Percentiles rank a stretch among this genome's conserved stretches.
Conservation (phyloP, 768 basidiomycete species). For the Kwoniella botswanensis region DNA sequence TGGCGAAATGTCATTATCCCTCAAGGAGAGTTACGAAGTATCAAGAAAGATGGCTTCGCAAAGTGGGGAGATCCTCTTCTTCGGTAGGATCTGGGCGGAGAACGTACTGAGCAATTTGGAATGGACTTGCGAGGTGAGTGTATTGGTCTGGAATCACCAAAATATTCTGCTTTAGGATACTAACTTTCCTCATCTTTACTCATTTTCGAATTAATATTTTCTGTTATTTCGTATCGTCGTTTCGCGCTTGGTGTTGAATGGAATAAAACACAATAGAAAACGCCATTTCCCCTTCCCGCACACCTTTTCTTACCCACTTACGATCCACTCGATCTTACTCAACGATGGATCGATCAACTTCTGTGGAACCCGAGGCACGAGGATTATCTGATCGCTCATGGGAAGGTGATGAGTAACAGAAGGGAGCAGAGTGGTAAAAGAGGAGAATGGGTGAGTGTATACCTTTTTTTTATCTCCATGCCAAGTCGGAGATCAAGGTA, state of each 20-base stretch:
- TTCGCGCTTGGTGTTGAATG: no score
- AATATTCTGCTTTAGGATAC: no score
- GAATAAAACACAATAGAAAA: no score
- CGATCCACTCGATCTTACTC: no score
- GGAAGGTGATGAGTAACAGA: conserved; percentile 2
- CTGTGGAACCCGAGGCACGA: conserved; percentile 18
- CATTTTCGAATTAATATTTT: no score
- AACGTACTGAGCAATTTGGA: conserved; percentile 16
- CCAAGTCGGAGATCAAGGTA: no score
- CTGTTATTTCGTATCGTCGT: no score
- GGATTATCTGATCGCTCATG: conserved; percentile 12
- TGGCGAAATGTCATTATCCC: conserved; percentile 15
- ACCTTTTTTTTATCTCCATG: no score
- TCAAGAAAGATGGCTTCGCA: conserved; percentile 7
- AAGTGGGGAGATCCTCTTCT: conserved; percentile 20
- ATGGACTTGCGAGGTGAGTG: conserved; percentile 25
- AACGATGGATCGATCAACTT: conserved; percentile 19
- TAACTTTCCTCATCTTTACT: no score
- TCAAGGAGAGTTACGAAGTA: conserved; percentile 17
- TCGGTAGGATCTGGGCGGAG: conserved; percentile 22
- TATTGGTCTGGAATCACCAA: no score
- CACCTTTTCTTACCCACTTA: not conserved
- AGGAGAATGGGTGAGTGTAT: not conserved
- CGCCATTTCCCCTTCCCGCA: conserved; percentile 6
- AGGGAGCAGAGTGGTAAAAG: not conserved